Conservation (phyloP, 2,329 filamentous ascomycete species). For the Apiospora koreana region DNA sequence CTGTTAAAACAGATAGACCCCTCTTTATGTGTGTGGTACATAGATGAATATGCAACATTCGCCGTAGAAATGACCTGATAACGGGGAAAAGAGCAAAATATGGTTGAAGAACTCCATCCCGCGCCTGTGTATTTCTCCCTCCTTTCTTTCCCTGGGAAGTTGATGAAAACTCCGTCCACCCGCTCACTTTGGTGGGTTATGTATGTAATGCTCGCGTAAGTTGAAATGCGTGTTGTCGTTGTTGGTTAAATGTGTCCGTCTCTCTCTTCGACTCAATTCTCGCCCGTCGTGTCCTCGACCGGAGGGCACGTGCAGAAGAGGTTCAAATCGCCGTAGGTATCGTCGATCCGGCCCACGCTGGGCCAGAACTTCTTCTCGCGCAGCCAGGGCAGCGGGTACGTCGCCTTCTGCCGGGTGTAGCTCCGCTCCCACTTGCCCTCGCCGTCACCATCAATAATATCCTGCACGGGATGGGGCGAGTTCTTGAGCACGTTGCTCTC, state of each 20-base stretch:
- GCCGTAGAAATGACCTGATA: neutral
- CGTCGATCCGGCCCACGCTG: constrained; percentile 80
- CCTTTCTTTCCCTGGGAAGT: constrained; percentile 11
- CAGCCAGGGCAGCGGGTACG: constrained; percentile 80
- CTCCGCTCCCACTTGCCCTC: constrained; percentile 73
- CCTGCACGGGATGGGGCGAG: constrained; percentile 81
- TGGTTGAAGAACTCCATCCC: neutral
- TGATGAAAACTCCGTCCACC: constrained; percentile 18
- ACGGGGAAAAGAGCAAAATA: neutral
- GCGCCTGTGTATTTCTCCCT: neutral
- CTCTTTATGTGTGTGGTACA: neutral
- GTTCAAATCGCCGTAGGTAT: constrained; percentile 89
- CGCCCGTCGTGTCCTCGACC: constrained; percentile 64
- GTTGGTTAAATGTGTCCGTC: neutral
- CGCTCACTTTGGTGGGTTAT: neutral
- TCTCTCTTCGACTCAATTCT: constrained; percentile 1
- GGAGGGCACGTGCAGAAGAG: constrained; percentile 94
- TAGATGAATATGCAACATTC: neutral
- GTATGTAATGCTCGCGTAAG: neutral
- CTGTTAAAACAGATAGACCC: neutral
- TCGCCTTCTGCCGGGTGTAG: constrained; percentile 80
- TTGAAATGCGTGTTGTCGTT: neutral
- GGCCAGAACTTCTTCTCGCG: constrained; percentile 99
- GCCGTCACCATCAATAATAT: constrained; percentile 67
- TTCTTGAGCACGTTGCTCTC: constrained; percentile 86